A percentile compares a stretch with the other conserved stretches of the same genome.
Conservation (phyloP, 495 filamentous ascomycete species). For the Xylaria venustula region DNA sequence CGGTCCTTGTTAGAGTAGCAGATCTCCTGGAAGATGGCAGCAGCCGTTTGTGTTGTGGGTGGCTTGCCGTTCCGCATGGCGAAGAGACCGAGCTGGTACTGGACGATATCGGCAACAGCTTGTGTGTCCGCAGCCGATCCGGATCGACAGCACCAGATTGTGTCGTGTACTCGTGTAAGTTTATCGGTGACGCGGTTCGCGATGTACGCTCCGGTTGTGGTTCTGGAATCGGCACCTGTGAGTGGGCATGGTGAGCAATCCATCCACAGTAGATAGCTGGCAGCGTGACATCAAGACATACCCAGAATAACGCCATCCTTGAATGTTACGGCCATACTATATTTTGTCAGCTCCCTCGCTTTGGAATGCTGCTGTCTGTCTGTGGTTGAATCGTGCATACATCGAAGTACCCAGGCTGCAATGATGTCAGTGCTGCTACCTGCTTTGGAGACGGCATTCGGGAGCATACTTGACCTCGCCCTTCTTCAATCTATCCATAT, state of each 20-base stretch:
- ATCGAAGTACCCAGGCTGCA: constrained; percentile 92
- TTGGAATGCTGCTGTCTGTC: not conserved
- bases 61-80: constrained; percentile 80
- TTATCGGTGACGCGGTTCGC: constrained; percentile 99
- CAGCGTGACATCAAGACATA: constrained; percentile 31
- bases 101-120: constrained; percentile 95
- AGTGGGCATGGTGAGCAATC: constrained; percentile 17
- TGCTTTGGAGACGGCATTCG: not conserved
- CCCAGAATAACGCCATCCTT: constrained; percentile 93
- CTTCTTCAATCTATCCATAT: constrained; percentile 93
- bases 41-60: constrained; percentile 91
- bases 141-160: constrained; percentile 98
- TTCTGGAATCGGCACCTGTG: constrained; percentile 86
- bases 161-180: constrained; percentile 96
- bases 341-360: constrained; percentile 28
- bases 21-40: constrained; percentile 92
- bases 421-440: constrained; percentile 30
- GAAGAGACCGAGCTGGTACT: constrained; percentile 93
- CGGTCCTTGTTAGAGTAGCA: constrained; percentile 96
- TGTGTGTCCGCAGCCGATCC: constrained; percentile 97
- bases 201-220: constrained; percentile 98
- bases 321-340: constrained; percentile 92
- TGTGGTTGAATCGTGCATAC: constrained; percentile 53
- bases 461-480: constrained; percentile 75
- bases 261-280: not conserved